Conservation (phyloP, 1,284 basidiomycete genomes). For the Testicularia cyperi region DNA sequence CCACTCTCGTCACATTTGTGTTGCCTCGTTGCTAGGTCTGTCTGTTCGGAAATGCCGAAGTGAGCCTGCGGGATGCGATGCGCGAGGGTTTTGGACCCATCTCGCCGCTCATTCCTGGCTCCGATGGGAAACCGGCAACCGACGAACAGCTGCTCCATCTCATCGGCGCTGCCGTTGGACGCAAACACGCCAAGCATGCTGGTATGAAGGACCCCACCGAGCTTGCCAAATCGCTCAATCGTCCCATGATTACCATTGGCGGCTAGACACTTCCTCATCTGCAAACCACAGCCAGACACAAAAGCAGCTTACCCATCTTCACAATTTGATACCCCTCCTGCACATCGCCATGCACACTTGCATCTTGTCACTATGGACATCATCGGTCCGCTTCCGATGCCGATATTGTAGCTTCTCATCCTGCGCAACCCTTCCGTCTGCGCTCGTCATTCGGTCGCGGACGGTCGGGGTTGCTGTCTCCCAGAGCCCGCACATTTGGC, state of each 20-base stretch:
- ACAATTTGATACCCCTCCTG: too few species aligned
- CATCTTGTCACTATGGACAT: too few species aligned
- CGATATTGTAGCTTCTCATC: too few species aligned
- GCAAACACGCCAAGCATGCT: constrained; percentile 80
- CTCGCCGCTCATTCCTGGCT: constrained; percentile 13
- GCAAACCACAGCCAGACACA: background rate
- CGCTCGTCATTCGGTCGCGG: too few species aligned
- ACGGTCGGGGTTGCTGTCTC: too few species aligned
- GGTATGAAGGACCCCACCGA: constrained; percentile 47
- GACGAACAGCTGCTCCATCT: constrained; percentile 70
- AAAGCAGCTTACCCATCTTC: too few species aligned
- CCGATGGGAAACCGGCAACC: constrained; percentile 25
- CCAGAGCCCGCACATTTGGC: too few species aligned
- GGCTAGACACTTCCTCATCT: constrained; percentile 38
- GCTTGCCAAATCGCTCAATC: constrained; percentile 39
- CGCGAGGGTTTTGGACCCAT: constrained; percentile 60
- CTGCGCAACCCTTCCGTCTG: too few species aligned
- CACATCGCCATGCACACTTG: constrained; percentile 1
- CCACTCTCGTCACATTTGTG: background rate
- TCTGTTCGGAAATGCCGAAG: constrained; percentile 79
- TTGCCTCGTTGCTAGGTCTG: constrained; percentile 62
- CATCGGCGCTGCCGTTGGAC: constrained; percentile 70
- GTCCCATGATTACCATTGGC: constrained; percentile 83
- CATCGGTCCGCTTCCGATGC: too few species aligned
- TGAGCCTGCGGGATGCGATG: constrained; percentile 76